Evolutionary conservation across 202 grass and related monocot species (phyloP).

Genomic region (Setaria viridis): DNA sequence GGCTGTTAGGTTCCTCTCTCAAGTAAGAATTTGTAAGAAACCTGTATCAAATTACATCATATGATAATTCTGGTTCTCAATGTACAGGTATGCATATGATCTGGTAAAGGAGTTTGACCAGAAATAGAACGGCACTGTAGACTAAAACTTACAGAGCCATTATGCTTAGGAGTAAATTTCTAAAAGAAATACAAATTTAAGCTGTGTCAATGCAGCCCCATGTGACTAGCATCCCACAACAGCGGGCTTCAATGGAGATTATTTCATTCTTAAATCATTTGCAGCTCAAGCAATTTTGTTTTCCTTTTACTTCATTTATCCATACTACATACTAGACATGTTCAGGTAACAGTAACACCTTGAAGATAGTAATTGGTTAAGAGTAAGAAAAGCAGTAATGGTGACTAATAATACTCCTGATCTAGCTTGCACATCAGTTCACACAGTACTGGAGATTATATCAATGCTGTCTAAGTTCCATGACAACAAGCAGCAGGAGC

Average conservation of each 20-base stretch:
- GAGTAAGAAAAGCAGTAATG: neutral
- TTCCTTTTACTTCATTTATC: slow-evolving; percentile 6
- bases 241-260: neutral
- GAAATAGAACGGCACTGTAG: slow-evolving; percentile 20
- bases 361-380: slow-evolving; percentile 1
- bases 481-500: neutral
- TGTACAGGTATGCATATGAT: slow-evolving; percentile 11
- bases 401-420: neutral
- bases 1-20: slow-evolving; percentile 94
- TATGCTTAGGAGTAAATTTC: slow-evolving; percentile 19
- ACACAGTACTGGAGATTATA: neutral
- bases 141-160: slow-evolving; percentile 16
- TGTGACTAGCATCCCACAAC: neutral
- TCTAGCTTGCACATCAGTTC: neutral
- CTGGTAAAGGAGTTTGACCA: neutral
- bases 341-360: neutral
- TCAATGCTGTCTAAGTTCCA: neutral
- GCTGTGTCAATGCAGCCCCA: neutral
- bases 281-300: neutral
- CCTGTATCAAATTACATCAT: slow-evolving; percentile 54
- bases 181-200: slow-evolving; percentile 24
- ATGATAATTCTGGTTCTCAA: slow-evolving; percentile 21
- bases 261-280: slow-evolving; percentile 24
- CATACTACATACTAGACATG: neutral
- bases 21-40: slow-evolving; percentile 95